Evolutionary conservation across 2,329 filamentous ascomycete species (phyloP).

Genomic region (Trichophyton rubrum): DNA sequence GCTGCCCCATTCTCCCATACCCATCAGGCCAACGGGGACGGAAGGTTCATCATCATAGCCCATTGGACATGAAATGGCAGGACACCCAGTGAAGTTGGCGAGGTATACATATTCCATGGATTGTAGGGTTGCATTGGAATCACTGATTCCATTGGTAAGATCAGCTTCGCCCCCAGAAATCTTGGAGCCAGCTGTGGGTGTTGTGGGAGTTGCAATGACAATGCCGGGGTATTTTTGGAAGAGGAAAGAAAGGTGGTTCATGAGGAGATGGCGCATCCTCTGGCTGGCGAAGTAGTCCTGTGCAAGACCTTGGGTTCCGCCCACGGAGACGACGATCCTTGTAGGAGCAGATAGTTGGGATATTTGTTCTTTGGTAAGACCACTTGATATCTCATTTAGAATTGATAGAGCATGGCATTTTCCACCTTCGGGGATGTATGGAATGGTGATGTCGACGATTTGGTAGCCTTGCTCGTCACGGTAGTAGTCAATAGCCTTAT

Average conservation of each 20-base stretch:
- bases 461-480: conserved; percentile 26
- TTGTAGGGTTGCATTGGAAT: conserved; percentile 59
- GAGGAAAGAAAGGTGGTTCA: conserved; percentile 62
- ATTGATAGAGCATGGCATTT: conserved; percentile 67
- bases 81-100: conserved; percentile 69
- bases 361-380: conserved; percentile 40
- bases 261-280: conserved; percentile 60
- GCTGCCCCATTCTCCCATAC: conserved; percentile 43
- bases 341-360: conserved; percentile 52
- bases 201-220: conserved; percentile 66
- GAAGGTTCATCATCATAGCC: conserved; percentile 48
- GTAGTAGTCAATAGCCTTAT: conserved; percentile 48
- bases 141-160: conserved; percentile 50
- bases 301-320: conserved; percentile 49
- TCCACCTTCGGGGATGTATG: conserved; percentile 55
- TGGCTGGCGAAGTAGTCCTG: conserved; percentile 61
- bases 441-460: conserved; percentile 40
- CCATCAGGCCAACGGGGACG: conserved; percentile 43
- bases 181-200: conserved; percentile 63
- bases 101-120: conserved; percentile 81
- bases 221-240: conserved; percentile 61
- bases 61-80: conserved; percentile 60
- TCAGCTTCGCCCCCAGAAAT: conserved; percentile 48
- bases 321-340: conserved; percentile 53
- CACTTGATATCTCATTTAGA: conserved; percentile 54